phyloP scores from a whole-genome alignment of 2,329 filamentous ascomycete genomes.

The Calonectria naviculata region DNA sequence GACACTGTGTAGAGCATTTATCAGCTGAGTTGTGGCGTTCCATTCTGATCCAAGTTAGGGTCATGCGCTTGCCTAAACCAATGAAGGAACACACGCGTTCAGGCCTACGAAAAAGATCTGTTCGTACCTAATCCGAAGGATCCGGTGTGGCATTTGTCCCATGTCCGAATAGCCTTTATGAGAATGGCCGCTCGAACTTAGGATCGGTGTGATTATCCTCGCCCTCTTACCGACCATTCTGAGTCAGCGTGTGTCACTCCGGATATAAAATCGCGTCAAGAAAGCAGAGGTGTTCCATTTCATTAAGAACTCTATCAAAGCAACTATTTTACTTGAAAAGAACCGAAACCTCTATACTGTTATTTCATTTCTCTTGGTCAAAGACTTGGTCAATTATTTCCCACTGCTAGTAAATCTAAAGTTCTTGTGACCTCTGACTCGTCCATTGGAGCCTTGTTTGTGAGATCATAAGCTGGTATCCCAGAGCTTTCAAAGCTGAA shows the following conservation, averaged over 20 bases:
- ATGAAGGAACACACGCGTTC: not conserved
- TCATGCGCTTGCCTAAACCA: not conserved
- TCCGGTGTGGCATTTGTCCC: not conserved
- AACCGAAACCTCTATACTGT: not conserved
- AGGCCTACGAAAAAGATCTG: not conserved
- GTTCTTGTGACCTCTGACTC: not conserved
- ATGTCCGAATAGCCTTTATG: not conserved
- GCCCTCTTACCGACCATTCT: not conserved
- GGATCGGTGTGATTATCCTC: not conserved
- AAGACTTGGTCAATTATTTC: not conserved
- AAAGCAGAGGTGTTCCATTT: not conserved
- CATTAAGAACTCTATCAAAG: not conserved
- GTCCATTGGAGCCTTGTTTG: not conserved
- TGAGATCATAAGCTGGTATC: constrained; percentile 33
- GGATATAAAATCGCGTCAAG: not conserved
- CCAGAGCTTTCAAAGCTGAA: constrained; percentile 25
- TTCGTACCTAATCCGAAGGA: not conserved
- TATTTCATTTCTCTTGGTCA: not conserved
- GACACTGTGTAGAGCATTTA: not conserved
- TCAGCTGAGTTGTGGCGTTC: not conserved
- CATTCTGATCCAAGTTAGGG: not conserved
- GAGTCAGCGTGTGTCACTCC: too few relatives aligned
- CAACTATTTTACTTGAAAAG: not conserved
- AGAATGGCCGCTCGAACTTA: not conserved
- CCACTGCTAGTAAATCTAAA: not conserved